Evolutionary conservation across 305 asterid genomes (phyloP).

Genomic region (Fraxinus ornus): DNA sequence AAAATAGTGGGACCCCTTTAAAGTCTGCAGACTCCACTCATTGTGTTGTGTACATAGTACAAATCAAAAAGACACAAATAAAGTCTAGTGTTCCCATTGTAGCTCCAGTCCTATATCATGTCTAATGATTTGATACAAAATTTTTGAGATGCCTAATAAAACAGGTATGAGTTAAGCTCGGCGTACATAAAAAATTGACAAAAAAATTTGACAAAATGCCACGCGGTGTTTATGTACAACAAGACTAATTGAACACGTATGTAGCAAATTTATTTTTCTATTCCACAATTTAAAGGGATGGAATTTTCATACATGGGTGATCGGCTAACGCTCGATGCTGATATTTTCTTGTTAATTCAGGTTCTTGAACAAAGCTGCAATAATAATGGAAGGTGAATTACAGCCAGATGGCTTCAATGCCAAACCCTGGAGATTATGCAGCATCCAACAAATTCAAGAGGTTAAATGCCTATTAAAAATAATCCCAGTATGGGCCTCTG

Average conservation of each 20-base stretch:
- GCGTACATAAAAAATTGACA: no score
- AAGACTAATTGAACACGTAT: no score
- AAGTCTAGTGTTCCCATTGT: neutral
- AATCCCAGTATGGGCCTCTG: conserved; percentile 73
- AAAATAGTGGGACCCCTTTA: neutral
- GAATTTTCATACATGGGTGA: neutral
- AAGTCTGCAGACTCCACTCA: neutral
- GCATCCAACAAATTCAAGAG: conserved; percentile 71
- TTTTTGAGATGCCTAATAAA: neutral
- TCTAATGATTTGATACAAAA: neutral
- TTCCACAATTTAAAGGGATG: neutral
- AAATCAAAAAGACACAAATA: neutral
- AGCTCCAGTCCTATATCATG: neutral
- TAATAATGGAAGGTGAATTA: conserved; percentile 55
- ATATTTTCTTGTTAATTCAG: conserved; percentile 23
- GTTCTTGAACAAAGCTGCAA: conserved; percentile 64
- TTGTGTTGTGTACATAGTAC: neutral
- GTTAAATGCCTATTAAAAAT: conserved; percentile 58
- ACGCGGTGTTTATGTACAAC: no score
- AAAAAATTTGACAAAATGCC: no score
- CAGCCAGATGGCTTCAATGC: conserved; percentile 37
- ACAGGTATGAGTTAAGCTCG: no score
- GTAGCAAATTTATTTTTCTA: neutral
- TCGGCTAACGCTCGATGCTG: neutral
- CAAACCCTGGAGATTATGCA: conserved; percentile 55